Conservation (phyloP, 164 flowering plant genomes). For the Hamamelis virginiana region DNA sequence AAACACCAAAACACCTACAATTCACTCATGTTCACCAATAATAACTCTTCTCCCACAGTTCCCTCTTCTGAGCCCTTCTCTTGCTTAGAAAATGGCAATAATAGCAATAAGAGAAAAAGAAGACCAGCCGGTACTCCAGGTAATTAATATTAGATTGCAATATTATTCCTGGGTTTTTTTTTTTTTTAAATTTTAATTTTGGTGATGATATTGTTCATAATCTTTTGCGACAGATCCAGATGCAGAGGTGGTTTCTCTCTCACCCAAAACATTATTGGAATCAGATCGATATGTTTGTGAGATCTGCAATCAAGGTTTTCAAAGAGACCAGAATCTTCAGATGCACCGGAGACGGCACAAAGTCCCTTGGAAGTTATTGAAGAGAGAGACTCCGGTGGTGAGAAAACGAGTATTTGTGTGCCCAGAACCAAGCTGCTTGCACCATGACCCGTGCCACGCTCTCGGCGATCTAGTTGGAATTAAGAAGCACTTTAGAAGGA, state of each 20-base stretch:
- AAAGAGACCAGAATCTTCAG: constrained; percentile 95
- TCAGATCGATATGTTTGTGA: constrained; percentile 95
- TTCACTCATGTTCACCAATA: constrained; percentile 42
- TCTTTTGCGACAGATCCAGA: constrained; percentile 67
- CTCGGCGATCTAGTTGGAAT: constrained; percentile 95
- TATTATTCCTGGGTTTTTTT: neutral
- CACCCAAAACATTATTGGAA: constrained; percentile 87
- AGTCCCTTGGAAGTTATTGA: constrained; percentile 95
- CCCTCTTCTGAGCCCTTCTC: constrained; percentile 39
- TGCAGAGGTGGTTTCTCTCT: constrained; percentile 91
- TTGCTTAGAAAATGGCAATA: constrained; percentile 44
- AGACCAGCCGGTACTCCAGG: constrained; percentile 87
- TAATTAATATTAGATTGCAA: no score
- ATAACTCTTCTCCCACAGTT: constrained; percentile 24
- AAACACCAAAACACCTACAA: no score
- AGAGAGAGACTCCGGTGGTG: constrained; percentile 75
- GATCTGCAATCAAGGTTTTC: constrained; percentile 98
- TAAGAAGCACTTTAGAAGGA: constrained; percentile 88
- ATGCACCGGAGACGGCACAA: constrained; percentile 95
- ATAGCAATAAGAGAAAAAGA: constrained; percentile 54
- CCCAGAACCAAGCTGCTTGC: constrained; percentile 92
- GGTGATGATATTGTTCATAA: neutral
- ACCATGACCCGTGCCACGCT: constrained; percentile 95
- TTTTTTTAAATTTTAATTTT: neutral
- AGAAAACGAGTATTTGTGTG: constrained; percentile 89